phyloP scores from a whole-genome alignment of 768 basidiomycete genomes.

The Saitozyma sp. region DNA sequence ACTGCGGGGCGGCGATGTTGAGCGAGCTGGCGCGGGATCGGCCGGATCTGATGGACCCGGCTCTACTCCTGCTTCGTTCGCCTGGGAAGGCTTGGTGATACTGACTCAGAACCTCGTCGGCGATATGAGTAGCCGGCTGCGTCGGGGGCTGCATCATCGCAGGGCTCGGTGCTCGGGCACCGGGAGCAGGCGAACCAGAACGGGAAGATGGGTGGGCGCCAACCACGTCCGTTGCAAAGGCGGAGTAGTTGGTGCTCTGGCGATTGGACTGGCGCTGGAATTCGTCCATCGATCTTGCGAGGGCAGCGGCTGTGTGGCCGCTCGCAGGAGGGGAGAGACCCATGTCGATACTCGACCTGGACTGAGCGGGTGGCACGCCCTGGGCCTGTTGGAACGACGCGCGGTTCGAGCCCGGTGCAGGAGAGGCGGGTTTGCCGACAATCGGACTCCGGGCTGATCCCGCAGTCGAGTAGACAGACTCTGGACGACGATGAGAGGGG shows the following conservation, averaged over 20 bases:
- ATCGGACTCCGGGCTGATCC: constrained; percentile 23
- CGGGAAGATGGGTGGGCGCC: constrained; percentile 74
- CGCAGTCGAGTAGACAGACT: constrained; percentile 34
- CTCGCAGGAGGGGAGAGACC: constrained; percentile 46
- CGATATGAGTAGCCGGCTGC: constrained; percentile 56
- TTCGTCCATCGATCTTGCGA: constrained; percentile 53
- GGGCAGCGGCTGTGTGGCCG: constrained; percentile 52
- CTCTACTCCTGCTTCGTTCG: constrained; percentile 52
- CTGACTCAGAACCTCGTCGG: constrained; percentile 67
- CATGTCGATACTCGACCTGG: constrained; percentile 25
- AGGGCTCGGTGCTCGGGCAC: constrained; percentile 52
- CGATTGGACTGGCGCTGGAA: constrained; percentile 50
- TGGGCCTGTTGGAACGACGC: constrained; percentile 31
- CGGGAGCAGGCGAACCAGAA: constrained; percentile 63
- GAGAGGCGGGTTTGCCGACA: constrained; percentile 29
- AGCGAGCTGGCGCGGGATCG: constrained; percentile 32
- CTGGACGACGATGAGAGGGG: constrained; percentile 46
- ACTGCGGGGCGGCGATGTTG: constrained; percentile 42
- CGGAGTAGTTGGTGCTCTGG: constrained; percentile 63
- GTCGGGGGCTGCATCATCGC: constrained; percentile 70
- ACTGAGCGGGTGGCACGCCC: constrained; percentile 8
- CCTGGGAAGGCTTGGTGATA: constrained; percentile 88
- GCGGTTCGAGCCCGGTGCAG: constrained; percentile 36
- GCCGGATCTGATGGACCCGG: constrained; percentile 43
- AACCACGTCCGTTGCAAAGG: constrained; percentile 75